Evolutionary conservation across 371 early-diverging fungal genomes (phyloP).

Genomic region (Haplosporangium sp.): DNA sequence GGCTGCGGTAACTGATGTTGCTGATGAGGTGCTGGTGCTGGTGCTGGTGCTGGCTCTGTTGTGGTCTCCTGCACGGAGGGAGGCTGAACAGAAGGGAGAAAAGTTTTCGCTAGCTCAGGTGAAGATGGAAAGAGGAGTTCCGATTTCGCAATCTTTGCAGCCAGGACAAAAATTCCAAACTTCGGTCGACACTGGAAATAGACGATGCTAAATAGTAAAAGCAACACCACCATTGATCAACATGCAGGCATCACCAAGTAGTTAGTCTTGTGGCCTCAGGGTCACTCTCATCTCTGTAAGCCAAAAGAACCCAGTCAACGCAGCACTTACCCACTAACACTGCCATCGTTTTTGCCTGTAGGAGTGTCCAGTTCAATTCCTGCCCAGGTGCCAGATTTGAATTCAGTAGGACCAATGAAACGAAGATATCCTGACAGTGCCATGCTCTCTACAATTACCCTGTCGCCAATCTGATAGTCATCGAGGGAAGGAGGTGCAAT

Average conservation of each 20-base stretch:
- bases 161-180: constrained; percentile 77
- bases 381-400: constrained; percentile 82
- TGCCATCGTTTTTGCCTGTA: constrained; percentile 87
- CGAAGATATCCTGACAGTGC: constrained; percentile 77
- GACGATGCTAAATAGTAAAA: constrained; percentile 52
- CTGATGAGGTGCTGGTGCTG: background rate
- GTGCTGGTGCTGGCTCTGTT: constrained; percentile 7
- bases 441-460: constrained; percentile 79
- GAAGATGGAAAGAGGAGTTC: constrained; percentile 57
- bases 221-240: constrained; percentile 7
- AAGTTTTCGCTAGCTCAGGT: constrained; percentile 21
- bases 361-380: constrained; percentile 85
- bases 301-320: constrained; percentile 7
- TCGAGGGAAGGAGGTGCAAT: constrained; percentile 49
- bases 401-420: constrained; percentile 76
- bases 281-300: background rate
- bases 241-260: constrained; percentile 2
- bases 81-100: constrained; percentile 12
- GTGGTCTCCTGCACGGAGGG: constrained; percentile 8
- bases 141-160: constrained; percentile 66
- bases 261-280: background rate
- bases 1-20: background rate
- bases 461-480: constrained; percentile 62
- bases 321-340: constrained; percentile 69
- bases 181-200: constrained; percentile 79